These are phyloP conservation scores for Trametes sanguinea DNA, from an alignment of 768 basidiomycete species.

Conservation along the genomic window DNA sequence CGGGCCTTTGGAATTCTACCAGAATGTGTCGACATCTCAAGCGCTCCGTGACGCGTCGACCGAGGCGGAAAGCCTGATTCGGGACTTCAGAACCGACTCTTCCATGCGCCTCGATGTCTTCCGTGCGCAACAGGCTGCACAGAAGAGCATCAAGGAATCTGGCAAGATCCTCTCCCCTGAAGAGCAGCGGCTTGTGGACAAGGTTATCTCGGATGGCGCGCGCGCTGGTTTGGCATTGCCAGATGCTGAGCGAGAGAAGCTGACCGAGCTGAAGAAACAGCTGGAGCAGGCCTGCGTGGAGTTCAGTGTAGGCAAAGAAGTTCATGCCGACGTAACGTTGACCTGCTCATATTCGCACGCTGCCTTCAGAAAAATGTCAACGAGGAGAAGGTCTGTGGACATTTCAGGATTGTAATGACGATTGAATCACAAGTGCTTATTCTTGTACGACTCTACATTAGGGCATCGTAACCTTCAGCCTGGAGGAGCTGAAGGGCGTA, in stretches of 20 bases:
- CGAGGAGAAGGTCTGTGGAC: conserved; percentile 68
- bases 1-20: conserved; percentile 75
- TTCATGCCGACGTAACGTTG: not conserved
- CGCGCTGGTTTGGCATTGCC: conserved; percentile 77
- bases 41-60: conserved; percentile 79
- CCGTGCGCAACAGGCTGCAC: conserved; percentile 66
- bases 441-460: conserved; percentile 29
- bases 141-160: conserved; percentile 64
- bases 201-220: conserved; percentile 77
- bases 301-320: conserved; percentile 58
- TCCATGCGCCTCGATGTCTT: conserved; percentile 84
- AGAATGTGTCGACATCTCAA: conserved; percentile 75
- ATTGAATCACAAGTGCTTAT: not conserved
- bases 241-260: conserved; percentile 55
- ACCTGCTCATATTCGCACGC: not conserved
- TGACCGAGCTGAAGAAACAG: conserved; percentile 71
- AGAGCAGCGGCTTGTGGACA: conserved; percentile 74
- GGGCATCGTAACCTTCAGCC: conserved; percentile 65
- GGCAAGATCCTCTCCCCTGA: conserved; percentile 61
- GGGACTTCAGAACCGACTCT: conserved; percentile 71
- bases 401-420: not conserved
- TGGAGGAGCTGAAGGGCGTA: conserved; percentile 77
- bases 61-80: conserved; percentile 63
- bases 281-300: conserved; percentile 73
- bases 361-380: conserved; percentile 77